Conservation (phyloP, 805 yeast species). For the Komagataella ulmi region DNA sequence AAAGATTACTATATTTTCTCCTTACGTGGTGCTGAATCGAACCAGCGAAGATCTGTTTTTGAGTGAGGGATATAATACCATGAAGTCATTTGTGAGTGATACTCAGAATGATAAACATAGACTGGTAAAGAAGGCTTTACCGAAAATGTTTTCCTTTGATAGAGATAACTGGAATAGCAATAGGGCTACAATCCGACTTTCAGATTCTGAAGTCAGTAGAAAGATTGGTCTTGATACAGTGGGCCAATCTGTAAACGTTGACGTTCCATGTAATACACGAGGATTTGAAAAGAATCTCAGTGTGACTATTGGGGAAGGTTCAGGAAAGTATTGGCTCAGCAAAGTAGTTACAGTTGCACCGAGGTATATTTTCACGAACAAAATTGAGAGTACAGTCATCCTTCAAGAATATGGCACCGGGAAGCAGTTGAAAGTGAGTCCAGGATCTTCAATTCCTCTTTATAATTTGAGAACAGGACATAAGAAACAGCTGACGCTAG, state of each 20-base stretch:
- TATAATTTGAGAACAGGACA: constrained; percentile 46
- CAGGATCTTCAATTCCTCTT: constrained; percentile 39
- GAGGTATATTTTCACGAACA: constrained; percentile 62
- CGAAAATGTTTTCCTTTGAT: constrained; percentile 80
- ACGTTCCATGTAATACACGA: constrained; percentile 31
- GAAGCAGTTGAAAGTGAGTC: constrained; percentile 27
- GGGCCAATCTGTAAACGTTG: constrained; percentile 59
- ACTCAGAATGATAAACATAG: constrained; percentile 10
- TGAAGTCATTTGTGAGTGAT: constrained; percentile 26
- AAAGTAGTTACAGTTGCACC: constrained; percentile 77
- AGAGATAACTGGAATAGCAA: constrained; percentile 34
- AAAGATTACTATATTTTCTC: constrained; percentile 62
- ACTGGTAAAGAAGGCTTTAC: constrained; percentile 25
- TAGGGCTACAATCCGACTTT: constrained; percentile 53
- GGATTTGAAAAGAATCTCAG: constrained; percentile 65
- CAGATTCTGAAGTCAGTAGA: constrained; percentile 57
- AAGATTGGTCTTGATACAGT: constrained; percentile 81
- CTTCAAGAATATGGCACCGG: constrained; percentile 60
- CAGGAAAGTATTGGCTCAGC: constrained; percentile 66
- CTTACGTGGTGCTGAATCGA: constrained; percentile 72
- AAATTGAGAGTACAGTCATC: constrained; percentile 38
- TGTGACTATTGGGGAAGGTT: constrained; percentile 64
- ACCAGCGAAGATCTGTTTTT: constrained; percentile 57
- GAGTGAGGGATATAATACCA: constrained; percentile 40
- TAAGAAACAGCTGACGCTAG: constrained; percentile 47